Base-by-base conservation (phyloP, 805 yeast species). In the Maudiozyma turicensis region DNA sequence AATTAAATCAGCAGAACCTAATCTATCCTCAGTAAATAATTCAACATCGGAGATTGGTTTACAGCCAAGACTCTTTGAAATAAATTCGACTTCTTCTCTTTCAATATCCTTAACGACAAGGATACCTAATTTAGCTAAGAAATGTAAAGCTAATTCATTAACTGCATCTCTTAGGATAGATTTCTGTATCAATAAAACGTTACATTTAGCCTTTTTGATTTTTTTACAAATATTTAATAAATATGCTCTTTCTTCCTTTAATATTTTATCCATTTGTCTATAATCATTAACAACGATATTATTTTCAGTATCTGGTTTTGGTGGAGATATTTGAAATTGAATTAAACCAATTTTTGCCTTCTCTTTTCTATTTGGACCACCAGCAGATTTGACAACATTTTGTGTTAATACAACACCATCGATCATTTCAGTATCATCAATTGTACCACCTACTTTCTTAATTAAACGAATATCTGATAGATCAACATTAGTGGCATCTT, bases 251-350 rank as follows among this genome's bases (percentile, higher is more conserved):
- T 93, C 99, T 71, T 93, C 99, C 65, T 95, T 93, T 65, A 93
- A 75, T 58, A 93, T 93, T 72, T 91, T 93, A 70, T 93, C 99
- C 99, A 93, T 93, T 71, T 93, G 99, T 70, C 99, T 81, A 73
- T 93, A 93, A 69, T 93, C 99, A 64, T 86, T 93, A 48, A 93
- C 98, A 50, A 93, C 95, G 45, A 93, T 91, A 65, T 90, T 91
- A 69, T 93, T 93, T 72, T 93, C 99, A 84, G 95, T 84, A 64
- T 89, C 97, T 20, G 97, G 97, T 66, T 89, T 89, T 56, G 97
- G 97, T 28, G 97, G 96, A 20, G 96, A 87, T 54, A 89, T 77
- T 74, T 86, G 99, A 74, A 86, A 93, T 73, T 89, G 99, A 62
- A 86, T 79, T 63, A 86, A 77, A 31, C 86, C 98, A 64, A 88